Percentiles rank a stretch among this genome's conserved stretches.
Evolutionary conservation across 805 yeast species (phyloP).

Genomic region (Wickerhamiella kurtzmanii): DNA sequence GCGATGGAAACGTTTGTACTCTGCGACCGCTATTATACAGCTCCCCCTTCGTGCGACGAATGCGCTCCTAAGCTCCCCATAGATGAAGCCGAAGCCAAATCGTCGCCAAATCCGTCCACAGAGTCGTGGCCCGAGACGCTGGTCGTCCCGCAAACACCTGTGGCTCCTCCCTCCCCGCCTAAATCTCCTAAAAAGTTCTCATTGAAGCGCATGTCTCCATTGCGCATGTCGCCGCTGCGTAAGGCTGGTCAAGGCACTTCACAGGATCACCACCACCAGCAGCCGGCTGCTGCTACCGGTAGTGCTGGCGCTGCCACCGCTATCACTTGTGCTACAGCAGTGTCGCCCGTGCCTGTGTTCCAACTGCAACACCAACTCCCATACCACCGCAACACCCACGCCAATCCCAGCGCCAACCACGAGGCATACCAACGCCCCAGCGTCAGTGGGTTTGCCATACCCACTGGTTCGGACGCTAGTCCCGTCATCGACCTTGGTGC

Average conservation of each 20-base stretch:
- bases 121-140: not conserved
- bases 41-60: too few relatives aligned
- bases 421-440: too few relatives aligned
- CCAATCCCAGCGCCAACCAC: too few relatives aligned
- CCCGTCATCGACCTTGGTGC: not conserved
- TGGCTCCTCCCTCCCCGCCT: not conserved
- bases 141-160: conserved; percentile 1
- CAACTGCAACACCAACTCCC: not conserved
- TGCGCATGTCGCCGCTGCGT: not conserved
- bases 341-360: conserved; percentile 2
- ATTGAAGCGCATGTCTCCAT: not conserved
- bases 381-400: not conserved
- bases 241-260: too few relatives aligned
- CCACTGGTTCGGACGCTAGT: not conserved
- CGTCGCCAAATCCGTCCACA: not conserved
- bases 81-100: not conserved
- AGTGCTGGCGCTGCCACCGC: too few relatives aligned
- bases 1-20: not conserved
- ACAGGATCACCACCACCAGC: too few relatives aligned
- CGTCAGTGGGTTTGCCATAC: not conserved
- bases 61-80: too few relatives aligned
- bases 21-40: not conserved
- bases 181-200: not conserved
- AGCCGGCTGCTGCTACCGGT: too few relatives aligned
- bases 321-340: too few relatives aligned